Base-by-base conservation (phyloP, 2,329 filamentous ascomycete species). In the Ascosphaera acerosa region DNA sequence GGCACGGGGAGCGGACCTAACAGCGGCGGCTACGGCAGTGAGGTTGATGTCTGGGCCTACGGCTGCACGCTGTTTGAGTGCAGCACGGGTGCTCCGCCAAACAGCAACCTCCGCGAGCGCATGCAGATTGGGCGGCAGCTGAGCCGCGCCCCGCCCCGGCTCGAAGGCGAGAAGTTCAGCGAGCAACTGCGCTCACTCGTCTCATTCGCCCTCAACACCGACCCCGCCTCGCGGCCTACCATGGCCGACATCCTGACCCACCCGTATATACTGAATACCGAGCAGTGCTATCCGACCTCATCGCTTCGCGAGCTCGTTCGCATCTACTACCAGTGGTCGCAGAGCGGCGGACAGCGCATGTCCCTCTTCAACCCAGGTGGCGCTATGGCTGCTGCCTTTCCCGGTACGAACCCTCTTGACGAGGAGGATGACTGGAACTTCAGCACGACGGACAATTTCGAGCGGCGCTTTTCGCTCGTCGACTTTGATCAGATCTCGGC, bases 321-420 rank as follows among this genome's bases (percentile, higher is more conserved):
- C 15, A 54, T 50, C 16, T 61, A 59, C 35, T 58, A 59, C 36
- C 52, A 53, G 15, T 61, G 58, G 58, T 51, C 53, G 7, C 53
- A 56, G 33, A 42, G 52, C 31, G 58, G 58, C 33, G 57, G 57
- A 4, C 57, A 61, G 34, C 48, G 58, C 26, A 47, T 53, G 10
- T 73, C 68, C 4, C 49, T 73, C 1, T 71, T 70, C 45, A 61
- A 66, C 36, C 58, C 61, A 15, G 61, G 59, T 33, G 66, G 66
- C 36, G 66, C 66, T 10, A 58, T 57, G 10, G 60, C 59, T 9
- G 65, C 66, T 18, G 57, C 64, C 35, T 48, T 59, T 18, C 56
- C 59, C 17, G 55, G 52, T 17, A 23, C 20, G 7, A 12, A 12
- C 7, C 20, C 20, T 7, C 12, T 23, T 12, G 40, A 43, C 20